A percentile compares a stretch with the other conserved stretches of the same genome.
These are phyloP conservation scores for Cytospora leucostoma DNA, from an alignment of 2,329 filamentous ascomycete species.

Conservation along the genomic window DNA sequence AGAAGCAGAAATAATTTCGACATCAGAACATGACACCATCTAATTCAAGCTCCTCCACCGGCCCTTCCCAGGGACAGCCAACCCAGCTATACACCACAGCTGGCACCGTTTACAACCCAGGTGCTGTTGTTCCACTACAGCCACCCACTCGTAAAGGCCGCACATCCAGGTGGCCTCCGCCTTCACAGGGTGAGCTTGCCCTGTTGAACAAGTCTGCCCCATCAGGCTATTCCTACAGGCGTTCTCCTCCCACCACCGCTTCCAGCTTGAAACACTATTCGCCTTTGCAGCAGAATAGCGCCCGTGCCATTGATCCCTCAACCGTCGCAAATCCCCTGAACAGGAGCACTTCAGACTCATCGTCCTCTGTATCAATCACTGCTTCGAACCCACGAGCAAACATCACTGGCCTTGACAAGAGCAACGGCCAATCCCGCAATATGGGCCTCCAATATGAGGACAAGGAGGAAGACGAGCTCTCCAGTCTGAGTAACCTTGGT, in stretches of 20 bases:
- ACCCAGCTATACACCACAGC: constrained; percentile 54
- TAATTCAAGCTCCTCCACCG: constrained; percentile 24
- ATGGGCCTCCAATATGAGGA: constrained; percentile 21
- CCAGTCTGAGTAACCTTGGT: constrained; percentile 41
- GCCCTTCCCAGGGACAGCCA: constrained; percentile 17
- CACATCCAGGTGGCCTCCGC: constrained; percentile 44
- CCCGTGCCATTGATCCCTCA: constrained; percentile 50
- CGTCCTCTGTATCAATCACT: constrained; percentile 4
- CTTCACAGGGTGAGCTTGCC: constrained; percentile 37
- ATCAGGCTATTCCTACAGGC: constrained; percentile 39
- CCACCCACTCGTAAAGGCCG: constrained; percentile 54
- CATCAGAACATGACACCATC: constrained; percentile 17
- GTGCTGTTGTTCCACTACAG: constrained; percentile 48
- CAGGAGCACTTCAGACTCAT: constrained; percentile 6
- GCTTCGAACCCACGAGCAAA: not conserved
- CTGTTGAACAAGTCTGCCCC: constrained; percentile 42
- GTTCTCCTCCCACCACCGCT: constrained; percentile 31
- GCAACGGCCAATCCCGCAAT: constrained; percentile 33
- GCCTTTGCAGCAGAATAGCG: constrained; percentile 56
- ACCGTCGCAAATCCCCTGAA: constrained; percentile 3
- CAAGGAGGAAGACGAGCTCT: constrained; percentile 36
- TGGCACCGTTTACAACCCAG: constrained; percentile 57
- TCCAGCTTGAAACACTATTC: constrained; percentile 45
- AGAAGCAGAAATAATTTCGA: not conserved
- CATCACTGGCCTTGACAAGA: constrained; percentile 21